These are phyloP conservation scores for Silene coronaria DNA, from an alignment of 179 eudicot genomes.

Conservation along the genomic window DNA sequence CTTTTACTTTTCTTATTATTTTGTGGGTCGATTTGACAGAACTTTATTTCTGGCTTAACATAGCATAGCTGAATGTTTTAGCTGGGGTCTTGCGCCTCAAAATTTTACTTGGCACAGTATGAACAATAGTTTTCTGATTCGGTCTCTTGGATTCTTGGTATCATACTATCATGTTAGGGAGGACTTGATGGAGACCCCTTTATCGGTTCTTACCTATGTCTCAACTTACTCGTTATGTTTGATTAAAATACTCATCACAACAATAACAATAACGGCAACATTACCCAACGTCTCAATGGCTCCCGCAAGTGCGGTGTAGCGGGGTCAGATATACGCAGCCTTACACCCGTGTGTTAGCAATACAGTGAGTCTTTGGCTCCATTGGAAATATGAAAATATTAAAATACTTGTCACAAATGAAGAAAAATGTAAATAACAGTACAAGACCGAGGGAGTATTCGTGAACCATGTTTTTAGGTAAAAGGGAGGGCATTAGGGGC, in stretches of 20 bases:
- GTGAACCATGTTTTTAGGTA: not conserved
- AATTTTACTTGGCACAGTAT: not conserved
- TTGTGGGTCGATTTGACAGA: not conserved
- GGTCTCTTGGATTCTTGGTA: not conserved
- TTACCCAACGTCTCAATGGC: too few species aligned
- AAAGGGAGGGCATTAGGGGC: not conserved
- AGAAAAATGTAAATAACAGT: too few species aligned
- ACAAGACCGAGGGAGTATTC: too few species aligned
- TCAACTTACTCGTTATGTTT: too few species aligned
- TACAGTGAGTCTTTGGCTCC: too few species aligned
- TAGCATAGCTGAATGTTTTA: not conserved
- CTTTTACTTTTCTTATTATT: not conserved
- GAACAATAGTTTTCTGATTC: not conserved
- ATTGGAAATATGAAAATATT: too few species aligned
- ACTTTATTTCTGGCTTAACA: not conserved
- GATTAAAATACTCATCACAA: too few species aligned
- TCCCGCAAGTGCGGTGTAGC: too few species aligned
- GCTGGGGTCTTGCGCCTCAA: not conserved
- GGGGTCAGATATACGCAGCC: too few species aligned
- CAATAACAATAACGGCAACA: too few species aligned
- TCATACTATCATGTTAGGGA: not conserved
- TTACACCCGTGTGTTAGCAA: too few species aligned
- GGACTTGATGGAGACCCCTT: not conserved
- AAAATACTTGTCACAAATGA: too few species aligned
- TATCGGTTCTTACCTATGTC: not conserved